Evolutionary conservation across 352 stramenopile genomes (phyloP).

Genomic region (Globisporangium polare): DNA sequence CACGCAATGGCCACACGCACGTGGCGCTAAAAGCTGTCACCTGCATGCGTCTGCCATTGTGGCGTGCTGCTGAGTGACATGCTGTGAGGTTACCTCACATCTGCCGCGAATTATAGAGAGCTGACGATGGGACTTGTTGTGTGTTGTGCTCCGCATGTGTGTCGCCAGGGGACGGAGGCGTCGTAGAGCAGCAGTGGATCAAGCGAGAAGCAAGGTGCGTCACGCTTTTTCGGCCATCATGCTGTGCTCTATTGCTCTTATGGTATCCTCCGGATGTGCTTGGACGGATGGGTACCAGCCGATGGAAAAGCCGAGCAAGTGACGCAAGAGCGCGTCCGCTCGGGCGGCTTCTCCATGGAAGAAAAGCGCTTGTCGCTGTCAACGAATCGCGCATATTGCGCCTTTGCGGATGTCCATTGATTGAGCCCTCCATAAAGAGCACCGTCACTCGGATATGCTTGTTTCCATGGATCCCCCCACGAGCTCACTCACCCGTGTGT

Average conservation of each 20-base stretch:
- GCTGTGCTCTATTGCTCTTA: background rate
- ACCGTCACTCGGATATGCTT: background rate
- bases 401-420: too few species aligned
- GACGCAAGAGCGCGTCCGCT: background rate
- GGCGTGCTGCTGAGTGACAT: too few species aligned
- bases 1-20: background rate
- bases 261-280: background rate
- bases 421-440: background rate
- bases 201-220: slow-evolving; percentile 51
- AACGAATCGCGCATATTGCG: background rate
- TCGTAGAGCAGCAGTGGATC: slow-evolving; percentile 64
- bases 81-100: too few species aligned
- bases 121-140: slow-evolving; percentile 1
- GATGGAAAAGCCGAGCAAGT: slow-evolving; percentile 1
- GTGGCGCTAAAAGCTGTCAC: background rate
- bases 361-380: slow-evolving; percentile 1
- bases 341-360: background rate
- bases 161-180: slow-evolving; percentile 55
- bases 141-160: slow-evolving; percentile 3
- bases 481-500: background rate
- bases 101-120: too few species aligned
- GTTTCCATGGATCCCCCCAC: background rate
- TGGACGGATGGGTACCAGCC: background rate
- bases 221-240: background rate
- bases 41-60: background rate